These are phyloP conservation scores for Onygenales sp. DNA, from an alignment of 2,329 filamentous ascomycete species.

Conservation along the genomic window DNA sequence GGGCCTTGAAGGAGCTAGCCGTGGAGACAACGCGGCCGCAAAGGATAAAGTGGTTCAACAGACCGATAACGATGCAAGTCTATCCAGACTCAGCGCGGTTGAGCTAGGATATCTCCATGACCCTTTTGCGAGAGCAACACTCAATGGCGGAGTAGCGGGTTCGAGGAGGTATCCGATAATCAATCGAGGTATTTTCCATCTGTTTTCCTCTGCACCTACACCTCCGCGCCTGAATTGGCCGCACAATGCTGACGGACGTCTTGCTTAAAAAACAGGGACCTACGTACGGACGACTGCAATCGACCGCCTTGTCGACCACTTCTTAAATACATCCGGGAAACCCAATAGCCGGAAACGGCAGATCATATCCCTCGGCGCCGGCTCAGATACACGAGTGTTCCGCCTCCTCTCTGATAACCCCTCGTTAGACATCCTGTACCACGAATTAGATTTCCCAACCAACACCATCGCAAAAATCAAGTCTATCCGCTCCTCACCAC, in stretches of 20 bases:
- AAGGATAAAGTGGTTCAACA: slow-evolving; percentile 73
- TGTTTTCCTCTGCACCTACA: background rate
- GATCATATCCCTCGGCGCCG: slow-evolving; percentile 85
- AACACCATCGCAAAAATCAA: slow-evolving; percentile 61
- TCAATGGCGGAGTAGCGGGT: slow-evolving; percentile 27
- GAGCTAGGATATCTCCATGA: slow-evolving; percentile 77
- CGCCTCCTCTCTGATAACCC: slow-evolving; percentile 50
- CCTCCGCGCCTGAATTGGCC: slow-evolving; percentile 4
- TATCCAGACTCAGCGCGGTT: slow-evolving; percentile 82
- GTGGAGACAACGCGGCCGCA: slow-evolving; percentile 24
- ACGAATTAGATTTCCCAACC: slow-evolving; percentile 81
- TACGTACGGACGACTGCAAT: slow-evolving; percentile 81
- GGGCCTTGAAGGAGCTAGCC: slow-evolving; percentile 4
- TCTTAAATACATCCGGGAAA: slow-evolving; percentile 43
- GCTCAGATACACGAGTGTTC: slow-evolving; percentile 84
- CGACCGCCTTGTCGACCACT: slow-evolving; percentile 64
- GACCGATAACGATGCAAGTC: slow-evolving; percentile 85
- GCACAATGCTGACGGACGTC: slow-evolving; percentile 14
- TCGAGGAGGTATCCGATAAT: slow-evolving; percentile 75
- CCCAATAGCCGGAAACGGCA: slow-evolving; percentile 46
- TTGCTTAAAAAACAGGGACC: slow-evolving; percentile 53
- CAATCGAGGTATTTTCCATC: slow-evolving; percentile 60
- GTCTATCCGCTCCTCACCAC: slow-evolving; percentile 25
- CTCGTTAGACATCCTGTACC: slow-evolving; percentile 56
- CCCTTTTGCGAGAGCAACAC: slow-evolving; percentile 64